Conservation (phyloP, 169 alveolate genomes). For the Eimeria zaria region DNA sequence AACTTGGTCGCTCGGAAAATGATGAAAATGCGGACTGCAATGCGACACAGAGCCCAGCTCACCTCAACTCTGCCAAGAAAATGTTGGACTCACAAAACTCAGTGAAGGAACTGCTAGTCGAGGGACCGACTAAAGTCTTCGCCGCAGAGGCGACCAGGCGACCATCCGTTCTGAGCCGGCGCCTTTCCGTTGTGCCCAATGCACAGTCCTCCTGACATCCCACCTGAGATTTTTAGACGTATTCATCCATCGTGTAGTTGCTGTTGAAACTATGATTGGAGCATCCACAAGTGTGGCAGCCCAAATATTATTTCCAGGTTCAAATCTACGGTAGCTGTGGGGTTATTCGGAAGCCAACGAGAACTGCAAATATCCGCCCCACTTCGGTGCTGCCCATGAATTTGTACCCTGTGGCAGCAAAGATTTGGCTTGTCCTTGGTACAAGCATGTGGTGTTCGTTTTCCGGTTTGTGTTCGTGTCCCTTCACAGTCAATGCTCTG, state of each 20-base stretch:
- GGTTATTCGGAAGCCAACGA: not conserved
- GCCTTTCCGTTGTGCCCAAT: constrained; percentile 73
- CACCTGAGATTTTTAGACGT: not conserved
- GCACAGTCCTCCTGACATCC: constrained; percentile 10
- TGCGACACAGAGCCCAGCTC: not conserved
- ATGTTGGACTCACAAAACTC: not conserved
- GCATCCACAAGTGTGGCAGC: constrained; percentile 30
- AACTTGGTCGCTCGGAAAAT: not conserved
- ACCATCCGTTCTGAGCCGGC: constrained; percentile 62
- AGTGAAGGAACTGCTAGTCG: constrained; percentile 29
- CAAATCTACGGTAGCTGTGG: not conserved
- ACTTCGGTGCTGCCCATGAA: not conserved
- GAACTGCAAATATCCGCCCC: not conserved
- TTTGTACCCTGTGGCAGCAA: not conserved
- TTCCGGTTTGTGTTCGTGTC: not conserved
- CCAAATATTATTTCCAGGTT: constrained; percentile 11
- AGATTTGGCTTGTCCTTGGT: not conserved
- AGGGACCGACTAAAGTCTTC: constrained; percentile 21
- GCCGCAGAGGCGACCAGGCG: constrained; percentile 55
- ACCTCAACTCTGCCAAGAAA: not conserved
- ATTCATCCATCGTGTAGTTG: not conserved
- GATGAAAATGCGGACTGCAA: constrained; percentile 55
- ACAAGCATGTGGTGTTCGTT: not conserved
- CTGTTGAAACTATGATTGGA: not conserved
- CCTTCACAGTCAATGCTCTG: not conserved